These are phyloP conservation scores for maize (Zea mays) DNA, from an alignment of 176 grass and related monocot genomes.

Conservation along the genomic window DNA sequence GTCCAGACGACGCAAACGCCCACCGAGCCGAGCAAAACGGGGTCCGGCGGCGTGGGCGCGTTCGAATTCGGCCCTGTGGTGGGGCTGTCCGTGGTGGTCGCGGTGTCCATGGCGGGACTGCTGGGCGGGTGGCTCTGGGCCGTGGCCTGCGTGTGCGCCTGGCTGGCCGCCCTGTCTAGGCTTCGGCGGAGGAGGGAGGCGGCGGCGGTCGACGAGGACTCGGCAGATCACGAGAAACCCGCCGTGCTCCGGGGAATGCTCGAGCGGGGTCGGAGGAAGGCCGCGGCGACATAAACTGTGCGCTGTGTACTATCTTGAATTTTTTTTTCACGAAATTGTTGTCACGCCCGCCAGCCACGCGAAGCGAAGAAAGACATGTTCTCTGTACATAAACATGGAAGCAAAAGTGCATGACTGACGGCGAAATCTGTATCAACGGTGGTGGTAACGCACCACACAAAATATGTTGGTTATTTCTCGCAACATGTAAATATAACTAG, in stretches of 20 bases:
- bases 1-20: neutral
- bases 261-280: neutral
- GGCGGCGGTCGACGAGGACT: slow-evolving; percentile 8
- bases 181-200: neutral
- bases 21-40: neutral
- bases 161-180: slow-evolving; percentile 28
- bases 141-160: slow-evolving; percentile 34
- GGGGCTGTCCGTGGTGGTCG: slow-evolving; percentile 29
- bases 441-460: no score
- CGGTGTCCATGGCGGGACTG: slow-evolving; percentile 36
- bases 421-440: no score
- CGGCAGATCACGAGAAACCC: neutral
- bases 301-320: no score
- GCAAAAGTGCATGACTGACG: no score
- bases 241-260: neutral
- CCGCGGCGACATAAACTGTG: no score
- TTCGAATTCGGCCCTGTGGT: slow-evolving; percentile 18
- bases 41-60: neutral
- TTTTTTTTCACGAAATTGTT: no score
- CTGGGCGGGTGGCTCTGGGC: slow-evolving; percentile 38
- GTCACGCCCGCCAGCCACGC: no score
- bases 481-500: no score
- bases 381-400: no score
- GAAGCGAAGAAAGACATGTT: no score
- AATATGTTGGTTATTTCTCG: no score